These are phyloP conservation scores for Colletotrichum lindemuthianum DNA, from an alignment of 2,329 filamentous ascomycete species.

Conservation along the genomic window DNA sequence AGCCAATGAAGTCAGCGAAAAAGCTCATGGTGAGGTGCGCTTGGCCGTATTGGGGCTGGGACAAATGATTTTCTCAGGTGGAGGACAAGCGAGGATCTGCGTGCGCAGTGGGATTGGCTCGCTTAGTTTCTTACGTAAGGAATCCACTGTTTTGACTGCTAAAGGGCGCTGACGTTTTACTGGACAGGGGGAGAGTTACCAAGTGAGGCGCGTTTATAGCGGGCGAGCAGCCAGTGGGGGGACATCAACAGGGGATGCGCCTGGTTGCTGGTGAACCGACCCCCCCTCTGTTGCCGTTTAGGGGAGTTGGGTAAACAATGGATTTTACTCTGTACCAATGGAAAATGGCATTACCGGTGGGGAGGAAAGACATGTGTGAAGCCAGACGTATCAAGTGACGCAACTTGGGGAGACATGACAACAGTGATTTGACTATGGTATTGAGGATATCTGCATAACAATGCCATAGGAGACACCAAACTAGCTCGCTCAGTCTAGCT, in stretches of 20 bases:
- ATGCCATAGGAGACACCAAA: too few species aligned
- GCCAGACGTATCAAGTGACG: too few species aligned
- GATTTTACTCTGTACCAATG: neutral
- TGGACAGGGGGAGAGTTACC: conserved; percentile 13
- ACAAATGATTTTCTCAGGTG: conserved; percentile 11
- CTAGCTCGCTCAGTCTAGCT: too few species aligned
- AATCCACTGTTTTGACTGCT: conserved; percentile 10
- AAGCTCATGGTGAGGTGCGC: conserved; percentile 1
- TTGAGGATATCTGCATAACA: too few species aligned
- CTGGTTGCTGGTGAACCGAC: conserved; percentile 34
- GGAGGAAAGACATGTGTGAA: neutral
- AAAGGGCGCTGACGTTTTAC: conserved; percentile 23
- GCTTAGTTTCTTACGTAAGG: conserved; percentile 12
- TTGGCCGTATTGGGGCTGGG: neutral
- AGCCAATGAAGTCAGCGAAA: conserved; percentile 5
- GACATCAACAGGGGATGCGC: conserved; percentile 17
- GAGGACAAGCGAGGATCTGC: neutral
- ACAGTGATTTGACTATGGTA: too few species aligned
- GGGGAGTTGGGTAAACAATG: conserved; percentile 18
- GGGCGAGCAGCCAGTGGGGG: conserved; percentile 13
- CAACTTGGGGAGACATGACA: neutral
- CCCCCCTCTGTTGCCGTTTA: conserved; percentile 18
- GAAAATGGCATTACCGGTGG: neutral
- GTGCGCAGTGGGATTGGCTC: conserved; percentile 1
- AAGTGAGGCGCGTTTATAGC: neutral